Percentiles rank a stretch among this genome's conserved stretches.
phyloP scores from a whole-genome alignment of 805 yeast genomes.

The Blastobotrys muscicola region DNA sequence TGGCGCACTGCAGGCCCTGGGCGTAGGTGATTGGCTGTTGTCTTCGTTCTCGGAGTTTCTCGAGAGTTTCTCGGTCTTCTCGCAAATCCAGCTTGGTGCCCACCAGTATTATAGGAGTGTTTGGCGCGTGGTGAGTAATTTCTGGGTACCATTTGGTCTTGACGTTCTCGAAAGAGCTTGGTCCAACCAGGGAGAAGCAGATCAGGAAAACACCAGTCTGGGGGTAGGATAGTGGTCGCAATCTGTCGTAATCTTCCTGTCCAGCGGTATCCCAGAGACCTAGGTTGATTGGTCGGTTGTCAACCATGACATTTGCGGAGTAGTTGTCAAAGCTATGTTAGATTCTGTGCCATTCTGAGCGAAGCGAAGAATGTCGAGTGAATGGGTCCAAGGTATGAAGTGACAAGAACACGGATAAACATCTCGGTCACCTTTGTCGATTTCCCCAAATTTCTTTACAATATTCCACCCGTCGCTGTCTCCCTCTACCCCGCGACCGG shows the following conservation, averaged over 20 bases:
- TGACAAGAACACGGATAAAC: neutral
- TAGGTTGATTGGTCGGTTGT: constrained; percentile 70
- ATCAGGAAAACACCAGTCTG: constrained; percentile 83
- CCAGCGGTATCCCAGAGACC: constrained; percentile 97
- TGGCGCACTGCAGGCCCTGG: constrained; percentile 60
- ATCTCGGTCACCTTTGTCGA: too few species aligned
- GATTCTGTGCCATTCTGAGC: neutral
- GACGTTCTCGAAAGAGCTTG: constrained; percentile 71
- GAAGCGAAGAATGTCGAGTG: neutral
- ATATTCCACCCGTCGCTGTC: neutral
- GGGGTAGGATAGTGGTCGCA: constrained; percentile 84
- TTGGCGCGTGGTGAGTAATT: constrained; percentile 72
- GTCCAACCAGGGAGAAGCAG: constrained; percentile 78
- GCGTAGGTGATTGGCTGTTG: constrained; percentile 49
- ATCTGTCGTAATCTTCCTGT: constrained; percentile 82
- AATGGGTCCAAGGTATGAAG: neutral
- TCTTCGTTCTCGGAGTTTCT: constrained; percentile 49
- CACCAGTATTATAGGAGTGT: constrained; percentile 56
- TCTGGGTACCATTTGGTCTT: constrained; percentile 81
- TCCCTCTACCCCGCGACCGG: too few species aligned
- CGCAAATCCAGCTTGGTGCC: constrained; percentile 88
- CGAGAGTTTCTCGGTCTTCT: constrained; percentile 68
- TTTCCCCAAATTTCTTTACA: too few species aligned
- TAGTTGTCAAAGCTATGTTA: constrained; percentile 62
- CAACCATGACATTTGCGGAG: constrained; percentile 75